Evolutionary conservation across 2,329 filamentous ascomycete genomes (phyloP).

Genomic region (Rutstroemia sp.): DNA sequence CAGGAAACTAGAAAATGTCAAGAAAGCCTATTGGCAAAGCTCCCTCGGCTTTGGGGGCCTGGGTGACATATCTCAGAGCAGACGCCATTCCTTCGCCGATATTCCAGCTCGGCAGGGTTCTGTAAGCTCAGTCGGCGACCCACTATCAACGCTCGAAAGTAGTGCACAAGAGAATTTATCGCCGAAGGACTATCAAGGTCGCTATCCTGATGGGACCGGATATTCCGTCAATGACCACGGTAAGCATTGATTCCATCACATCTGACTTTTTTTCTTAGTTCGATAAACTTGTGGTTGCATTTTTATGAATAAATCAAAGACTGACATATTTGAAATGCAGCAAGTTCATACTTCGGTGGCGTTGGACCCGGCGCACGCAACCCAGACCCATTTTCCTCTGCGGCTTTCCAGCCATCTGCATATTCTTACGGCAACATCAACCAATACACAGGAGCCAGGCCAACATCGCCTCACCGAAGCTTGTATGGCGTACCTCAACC

Average conservation of each 20-base stretch:
- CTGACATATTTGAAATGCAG: slow-evolving; percentile 20
- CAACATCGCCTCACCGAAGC: slow-evolving; percentile 53
- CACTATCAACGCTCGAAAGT: slow-evolving; percentile 32
- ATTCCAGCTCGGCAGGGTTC: slow-evolving; percentile 57
- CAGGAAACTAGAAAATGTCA: slow-evolving; percentile 56
- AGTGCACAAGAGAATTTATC: slow-evolving; percentile 24
- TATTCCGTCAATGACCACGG: slow-evolving; percentile 30
- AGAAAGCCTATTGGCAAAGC: slow-evolving; percentile 65
- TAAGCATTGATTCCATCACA: slow-evolving; percentile 15
- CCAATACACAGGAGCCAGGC: slow-evolving; percentile 32
- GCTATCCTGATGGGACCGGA: slow-evolving; percentile 25
- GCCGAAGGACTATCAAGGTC: slow-evolving; percentile 23
- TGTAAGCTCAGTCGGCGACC: slow-evolving; percentile 53
- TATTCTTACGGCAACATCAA: slow-evolving; percentile 21
- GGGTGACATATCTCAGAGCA: slow-evolving; percentile 61
- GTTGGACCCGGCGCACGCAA: slow-evolving; percentile 20
- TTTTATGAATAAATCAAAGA: slow-evolving; percentile 10
- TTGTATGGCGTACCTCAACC: slow-evolving; percentile 55
- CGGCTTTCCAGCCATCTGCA: slow-evolving; percentile 15
- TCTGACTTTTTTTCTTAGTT: too few species aligned
- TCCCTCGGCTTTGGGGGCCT: slow-evolving; percentile 57
- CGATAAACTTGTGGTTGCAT: background rate
- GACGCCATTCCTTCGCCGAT: slow-evolving; percentile 73
- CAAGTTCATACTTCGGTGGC: slow-evolving; percentile 29
- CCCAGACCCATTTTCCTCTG: slow-evolving; percentile 15